Base-by-base conservation (phyloP, 208 protist genomes). In the Blastocrithidia nonstop region DNA sequence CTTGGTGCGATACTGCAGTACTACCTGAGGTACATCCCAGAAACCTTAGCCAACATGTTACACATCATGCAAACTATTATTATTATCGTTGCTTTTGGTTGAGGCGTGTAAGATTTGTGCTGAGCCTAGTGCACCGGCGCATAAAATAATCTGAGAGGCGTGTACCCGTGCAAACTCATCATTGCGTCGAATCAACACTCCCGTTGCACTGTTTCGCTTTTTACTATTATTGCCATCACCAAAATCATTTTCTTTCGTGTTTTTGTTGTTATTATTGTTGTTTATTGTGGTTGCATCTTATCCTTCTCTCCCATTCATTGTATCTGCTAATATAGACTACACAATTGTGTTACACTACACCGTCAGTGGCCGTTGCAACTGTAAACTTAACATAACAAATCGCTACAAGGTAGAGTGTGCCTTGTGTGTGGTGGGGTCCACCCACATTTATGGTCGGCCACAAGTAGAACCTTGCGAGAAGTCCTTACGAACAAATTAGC, bases 11-110 rank as follows among this genome's bases (percentile, higher is more conserved):
- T 75, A 89, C 61, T 85, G 80, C 57, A 89, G 55, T 29, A 71
- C 70, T 17, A 89, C 71, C 54, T 83, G 71, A 41, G 80, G 80
- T 1, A 71, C 52, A 20, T 85, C 80, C 80, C 80, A 89, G 48
- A 80, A 83, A 36, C 71, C 69, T 5, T 59, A 43, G 21, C 74
- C 74, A 11, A 78, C 68, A 6, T 50, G 19, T 19, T 35, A 57
- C 15, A 63, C 55, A 15, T 76, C 50, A 1, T 33, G 3, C n/a
- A 82, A 43, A 21, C 60, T 57, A 31, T 64, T 59, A 15, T 59
- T 56, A n/a, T n/a, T 35, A n/a, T n/a, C 29, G 29, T 35, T n/a
- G n/a, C 29, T n/a, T 15, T 11, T n/a, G n/a, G 29, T 15, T 22
- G 74, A 85, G 4, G 61, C 58, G 13, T 57, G 28, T n/a, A 85